Conservation (phyloP, 108 stramenopile genomes). For the Stephanodiscus triporus region DNA sequence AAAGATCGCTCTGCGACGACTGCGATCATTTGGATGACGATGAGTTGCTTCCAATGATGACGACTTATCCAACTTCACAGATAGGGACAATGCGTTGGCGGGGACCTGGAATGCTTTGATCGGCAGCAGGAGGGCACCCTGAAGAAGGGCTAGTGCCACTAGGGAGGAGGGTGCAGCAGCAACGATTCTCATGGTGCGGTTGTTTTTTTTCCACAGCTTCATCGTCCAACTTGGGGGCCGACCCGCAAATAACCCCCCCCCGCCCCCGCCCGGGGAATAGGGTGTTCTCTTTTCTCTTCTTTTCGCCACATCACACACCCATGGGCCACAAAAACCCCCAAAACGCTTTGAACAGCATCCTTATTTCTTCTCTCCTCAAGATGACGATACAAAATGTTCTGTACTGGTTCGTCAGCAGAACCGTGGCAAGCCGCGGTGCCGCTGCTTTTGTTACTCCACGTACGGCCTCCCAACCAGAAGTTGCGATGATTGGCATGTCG, state of each 20-base stretch:
- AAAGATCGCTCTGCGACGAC: background rate
- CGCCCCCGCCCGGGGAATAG: too few relatives aligned
- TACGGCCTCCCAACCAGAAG: background rate
- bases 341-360: too few relatives aligned
- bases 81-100: background rate
- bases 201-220: too few relatives aligned
- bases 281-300: too few relatives aligned
- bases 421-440: background rate
- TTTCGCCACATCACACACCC: background rate
- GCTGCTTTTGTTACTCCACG: background rate
- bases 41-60: background rate
- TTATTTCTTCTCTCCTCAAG: too few relatives aligned
- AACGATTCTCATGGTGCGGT: constrained; percentile 3
- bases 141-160: background rate
- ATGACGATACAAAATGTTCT: background rate
- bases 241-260: too few relatives aligned
- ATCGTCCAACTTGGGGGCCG: too few relatives aligned
- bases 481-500: background rate
- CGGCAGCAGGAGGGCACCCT: constrained; percentile 4
- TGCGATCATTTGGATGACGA: background rate
- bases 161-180: background rate
- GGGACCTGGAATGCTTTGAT: constrained; percentile 7
- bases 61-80: background rate
- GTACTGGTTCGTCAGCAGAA: background rate
- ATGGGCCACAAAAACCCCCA: background rate